Percentiles rank a stretch among this genome's conserved stretches.
Evolutionary conservation across 129 eudicot genomes (phyloP).

Genomic region (Smallanthus sonchifolius): DNA sequence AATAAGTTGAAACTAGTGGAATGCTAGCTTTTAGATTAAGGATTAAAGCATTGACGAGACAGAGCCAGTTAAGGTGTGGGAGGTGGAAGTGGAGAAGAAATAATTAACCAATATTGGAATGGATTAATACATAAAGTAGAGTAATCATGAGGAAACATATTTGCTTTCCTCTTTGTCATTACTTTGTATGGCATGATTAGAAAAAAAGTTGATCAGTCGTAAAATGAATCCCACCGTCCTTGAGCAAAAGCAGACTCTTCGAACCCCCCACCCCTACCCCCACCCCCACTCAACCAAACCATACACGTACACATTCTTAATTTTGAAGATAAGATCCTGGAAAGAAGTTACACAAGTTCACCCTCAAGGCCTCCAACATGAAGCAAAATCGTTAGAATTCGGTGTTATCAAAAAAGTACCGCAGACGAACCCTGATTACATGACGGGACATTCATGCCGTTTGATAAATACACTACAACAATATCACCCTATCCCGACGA

Average conservation of each 20-base stretch:
- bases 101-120: conserved; percentile 33
- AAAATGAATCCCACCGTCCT: conserved; percentile 17
- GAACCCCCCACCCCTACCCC: background rate
- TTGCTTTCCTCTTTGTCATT: conserved; percentile 61
- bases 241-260: background rate
- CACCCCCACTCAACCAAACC: background rate
- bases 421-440: background rate
- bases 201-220: conserved; percentile 33
- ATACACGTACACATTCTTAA: background rate
- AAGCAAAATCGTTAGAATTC: background rate
- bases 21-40: conserved; percentile 17
- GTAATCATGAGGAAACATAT: conserved; percentile 39
- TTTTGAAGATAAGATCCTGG: background rate
- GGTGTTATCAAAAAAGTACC: background rate
- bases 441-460: no score
- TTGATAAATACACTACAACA: no score
- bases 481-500: no score
- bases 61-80: conserved; percentile 19
- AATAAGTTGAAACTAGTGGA: conserved; percentile 10
- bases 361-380: background rate
- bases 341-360: background rate
- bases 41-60: conserved; percentile 42
- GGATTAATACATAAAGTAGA: conserved; percentile 35
- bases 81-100: conserved; percentile 64
- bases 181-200: conserved; percentile 50